Evolutionary conservation across 2,329 filamentous ascomycete species (phyloP).

Genomic region (Biscogniauxia sp.): DNA sequence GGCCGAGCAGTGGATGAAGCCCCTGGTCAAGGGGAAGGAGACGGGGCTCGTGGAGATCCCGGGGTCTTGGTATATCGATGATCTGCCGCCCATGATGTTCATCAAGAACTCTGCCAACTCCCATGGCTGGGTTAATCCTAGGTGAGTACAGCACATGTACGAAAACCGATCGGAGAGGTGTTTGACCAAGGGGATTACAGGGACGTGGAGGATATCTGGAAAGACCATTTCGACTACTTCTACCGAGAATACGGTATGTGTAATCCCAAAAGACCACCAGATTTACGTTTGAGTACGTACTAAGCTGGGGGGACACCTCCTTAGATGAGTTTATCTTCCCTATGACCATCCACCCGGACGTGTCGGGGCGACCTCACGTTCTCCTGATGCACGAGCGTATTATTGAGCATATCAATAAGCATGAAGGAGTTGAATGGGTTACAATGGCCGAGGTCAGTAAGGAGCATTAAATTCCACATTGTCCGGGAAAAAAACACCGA

Average conservation of each 20-base stretch:
- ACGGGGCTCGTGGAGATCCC: constrained; percentile 68
- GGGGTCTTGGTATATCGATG: constrained; percentile 57
- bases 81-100: constrained; percentile 69
- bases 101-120: constrained; percentile 64
- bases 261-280: not conserved
- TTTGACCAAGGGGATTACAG: constrained; percentile 19
- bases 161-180: too few species aligned
- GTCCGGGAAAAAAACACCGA: not conserved
- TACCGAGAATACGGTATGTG: constrained; percentile 64
- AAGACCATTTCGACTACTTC: constrained; percentile 69
- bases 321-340: constrained; percentile 71
- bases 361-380: constrained; percentile 61
- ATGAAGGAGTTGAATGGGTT: constrained; percentile 23
- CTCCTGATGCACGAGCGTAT: constrained; percentile 18
- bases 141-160: constrained; percentile 13
- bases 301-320: not conserved
- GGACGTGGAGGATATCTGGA: constrained; percentile 65
- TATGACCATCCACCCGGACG: constrained; percentile 74
- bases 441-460: constrained; percentile 8
- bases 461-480: too few species aligned
- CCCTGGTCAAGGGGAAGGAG: constrained; percentile 54
- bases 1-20: constrained; percentile 66
- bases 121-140: constrained; percentile 59
- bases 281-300: too few species aligned
- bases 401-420: constrained; percentile 40